Percentiles rank a stretch among this genome's conserved stretches.
phyloP scores from a whole-genome alignment of 2,329 filamentous ascomycete genomes.

The Talaromyces funiculosus region DNA sequence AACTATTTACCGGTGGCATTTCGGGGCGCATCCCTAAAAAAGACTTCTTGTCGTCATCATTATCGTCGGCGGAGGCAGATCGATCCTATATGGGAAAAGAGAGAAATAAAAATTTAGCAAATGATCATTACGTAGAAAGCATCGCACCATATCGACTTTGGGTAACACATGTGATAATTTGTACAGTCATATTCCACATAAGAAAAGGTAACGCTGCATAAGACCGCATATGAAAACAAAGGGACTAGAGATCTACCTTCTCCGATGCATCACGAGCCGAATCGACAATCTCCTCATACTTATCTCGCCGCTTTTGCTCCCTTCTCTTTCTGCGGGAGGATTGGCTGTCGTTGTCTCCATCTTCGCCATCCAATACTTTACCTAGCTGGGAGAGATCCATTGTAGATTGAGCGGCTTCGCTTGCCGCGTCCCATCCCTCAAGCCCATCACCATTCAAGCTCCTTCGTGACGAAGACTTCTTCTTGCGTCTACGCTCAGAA shows the following conservation, averaged over 20 bases:
- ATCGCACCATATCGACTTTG: slow-evolving; percentile 14
- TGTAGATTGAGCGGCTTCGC: slow-evolving; percentile 46
- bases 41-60: slow-evolving; percentile 45
- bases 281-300: slow-evolving; percentile 34
- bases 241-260: slow-evolving; percentile 34
- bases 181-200: slow-evolving; percentile 11
- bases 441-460: slow-evolving; percentile 34
- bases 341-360: slow-evolving; percentile 33
- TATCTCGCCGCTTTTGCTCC: slow-evolving; percentile 33
- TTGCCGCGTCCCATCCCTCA: slow-evolving; percentile 15
- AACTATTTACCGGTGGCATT: slow-evolving; percentile 44
- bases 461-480: slow-evolving; percentile 37
- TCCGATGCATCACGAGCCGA: slow-evolving; percentile 28
- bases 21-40: slow-evolving; percentile 62
- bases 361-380: slow-evolving; percentile 40
- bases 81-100: slow-evolving; percentile 31
- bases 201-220: slow-evolving; percentile 8
- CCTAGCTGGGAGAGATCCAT: slow-evolving; percentile 44
- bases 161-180: slow-evolving; percentile 14
- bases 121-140: slow-evolving; percentile 21
- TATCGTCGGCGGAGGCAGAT: slow-evolving; percentile 28
- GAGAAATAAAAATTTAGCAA: slow-evolving; percentile 28
- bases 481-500: slow-evolving; percentile 41
- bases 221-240: slow-evolving; percentile 1
- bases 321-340: slow-evolving; percentile 29